Evolutionary conservation across 2,329 filamentous ascomycete genomes (phyloP).

Genomic region (Meredithiella fracta): DNA sequence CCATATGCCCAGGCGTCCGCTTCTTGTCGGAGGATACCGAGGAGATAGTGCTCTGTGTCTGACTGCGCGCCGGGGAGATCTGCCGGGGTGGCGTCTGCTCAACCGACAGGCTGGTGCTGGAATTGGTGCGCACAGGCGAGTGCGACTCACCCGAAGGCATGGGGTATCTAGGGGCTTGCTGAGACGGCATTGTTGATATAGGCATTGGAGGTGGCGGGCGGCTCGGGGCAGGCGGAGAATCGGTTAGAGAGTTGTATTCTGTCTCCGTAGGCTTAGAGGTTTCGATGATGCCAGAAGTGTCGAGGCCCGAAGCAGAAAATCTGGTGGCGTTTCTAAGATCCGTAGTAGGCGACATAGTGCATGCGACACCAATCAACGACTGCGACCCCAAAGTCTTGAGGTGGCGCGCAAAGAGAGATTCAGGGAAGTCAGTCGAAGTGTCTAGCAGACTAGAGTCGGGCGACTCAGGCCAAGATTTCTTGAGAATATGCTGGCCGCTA

Average conservation of each 20-base stretch:
- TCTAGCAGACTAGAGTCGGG: constrained; percentile 9
- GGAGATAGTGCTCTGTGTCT: constrained; percentile 12
- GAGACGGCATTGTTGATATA: constrained; percentile 3
- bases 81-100: constrained; percentile 9
- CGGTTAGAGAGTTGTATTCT: too few relatives aligned
- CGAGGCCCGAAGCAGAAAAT: neutral
- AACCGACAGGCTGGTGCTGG: constrained; percentile 6
- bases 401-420: neutral
- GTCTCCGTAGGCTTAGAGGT: neutral
- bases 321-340: neutral
- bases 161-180: constrained; percentile 1
- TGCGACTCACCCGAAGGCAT: neutral
- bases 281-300: neutral
- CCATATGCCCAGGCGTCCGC: constrained; percentile 1
- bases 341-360: constrained; percentile 4
- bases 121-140: constrained; percentile 9
- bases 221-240: constrained; percentile 3
- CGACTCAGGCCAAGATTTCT: constrained; percentile 6
- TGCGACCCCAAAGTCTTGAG: neutral
- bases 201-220: constrained; percentile 7
- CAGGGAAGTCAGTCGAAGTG: constrained; percentile 1
- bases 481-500: neutral
- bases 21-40: constrained; percentile 6
- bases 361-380: constrained; percentile 7
- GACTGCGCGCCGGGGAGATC: constrained; percentile 5